These are phyloP conservation scores for Hypoxylon sp. DNA, from an alignment of 2,329 filamentous ascomycete genomes.

Conservation along the genomic window DNA sequence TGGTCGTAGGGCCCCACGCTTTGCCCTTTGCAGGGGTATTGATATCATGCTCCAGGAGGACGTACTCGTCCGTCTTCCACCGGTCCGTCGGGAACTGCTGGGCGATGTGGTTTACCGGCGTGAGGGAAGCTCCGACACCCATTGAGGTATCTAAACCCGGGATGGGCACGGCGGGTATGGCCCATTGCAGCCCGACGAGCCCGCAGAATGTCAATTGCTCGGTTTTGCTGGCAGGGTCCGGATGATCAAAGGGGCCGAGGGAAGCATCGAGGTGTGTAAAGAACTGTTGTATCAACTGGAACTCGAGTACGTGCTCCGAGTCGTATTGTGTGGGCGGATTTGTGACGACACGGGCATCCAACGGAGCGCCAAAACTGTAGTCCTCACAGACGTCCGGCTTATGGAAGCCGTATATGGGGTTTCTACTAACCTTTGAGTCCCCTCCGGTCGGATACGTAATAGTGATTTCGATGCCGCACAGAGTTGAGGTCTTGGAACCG, in stretches of 20 bases:
- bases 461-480: too few species aligned
- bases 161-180: conserved; percentile 5
- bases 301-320: conserved; percentile 10
- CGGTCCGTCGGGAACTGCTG: conserved; percentile 3
- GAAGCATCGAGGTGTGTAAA: not conserved
- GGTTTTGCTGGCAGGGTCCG: not conserved
- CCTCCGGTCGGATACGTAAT: not conserved
- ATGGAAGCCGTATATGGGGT: conserved; percentile 12
- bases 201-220: not conserved
- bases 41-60: conserved; percentile 8
- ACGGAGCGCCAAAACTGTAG: conserved; percentile 15
- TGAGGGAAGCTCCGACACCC: conserved; percentile 10
- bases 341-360: conserved; percentile 8
- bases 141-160: conserved; percentile 5
- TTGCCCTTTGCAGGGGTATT: conserved; percentile 10
- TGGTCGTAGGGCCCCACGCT: conserved; percentile 2
- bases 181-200: not conserved
- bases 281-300: conserved; percentile 7
- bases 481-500: too few species aligned
- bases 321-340: conserved; percentile 12
- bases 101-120: conserved; percentile 5
- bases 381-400: conserved; percentile 19
- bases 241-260: conserved; percentile 4
- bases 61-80: conserved; percentile 14
- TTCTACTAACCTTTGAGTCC: conserved; percentile 2